Conservation (phyloP, 306 rosid species). For the Prunus mongolica region DNA sequence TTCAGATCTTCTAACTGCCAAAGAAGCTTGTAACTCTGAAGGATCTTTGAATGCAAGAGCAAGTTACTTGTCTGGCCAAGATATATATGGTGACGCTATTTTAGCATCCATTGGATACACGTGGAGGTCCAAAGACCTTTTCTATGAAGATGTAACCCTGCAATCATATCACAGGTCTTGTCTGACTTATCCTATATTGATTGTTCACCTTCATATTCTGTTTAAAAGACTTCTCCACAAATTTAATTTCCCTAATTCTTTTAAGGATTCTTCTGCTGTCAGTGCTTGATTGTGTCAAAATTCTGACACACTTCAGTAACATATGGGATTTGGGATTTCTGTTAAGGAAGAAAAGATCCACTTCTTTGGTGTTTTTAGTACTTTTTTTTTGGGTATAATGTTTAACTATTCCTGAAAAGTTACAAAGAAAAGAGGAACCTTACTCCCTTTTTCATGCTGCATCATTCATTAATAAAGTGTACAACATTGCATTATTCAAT, state of each 20-base stretch:
- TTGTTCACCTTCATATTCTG: neutral
- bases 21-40: constrained; percentile 38
- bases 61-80: constrained; percentile 76
- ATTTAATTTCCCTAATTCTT: neutral
- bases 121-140: constrained; percentile 69
- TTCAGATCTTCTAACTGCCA: constrained; percentile 38
- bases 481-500: constrained; percentile 24
- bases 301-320: too few relatives aligned
- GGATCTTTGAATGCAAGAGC: constrained; percentile 65
- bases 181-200: constrained; percentile 10
- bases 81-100: constrained; percentile 79
- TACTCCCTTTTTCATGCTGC: neutral
- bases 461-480: constrained; percentile 4
- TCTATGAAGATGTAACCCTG: constrained; percentile 59
- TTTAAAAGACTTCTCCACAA: constrained; percentile 1
- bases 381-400: too few relatives aligned
- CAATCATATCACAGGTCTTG: constrained; percentile 79
- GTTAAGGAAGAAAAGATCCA: too few relatives aligned
- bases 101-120: constrained; percentile 80
- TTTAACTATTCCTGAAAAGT: neutral
- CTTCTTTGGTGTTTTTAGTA: too few relatives aligned
- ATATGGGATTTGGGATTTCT: too few relatives aligned
- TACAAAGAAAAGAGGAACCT: neutral
- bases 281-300: neutral
- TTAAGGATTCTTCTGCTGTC: neutral